Conservation (phyloP, 148 eudicot species). For the Rhododendron griersonianum region DNA sequence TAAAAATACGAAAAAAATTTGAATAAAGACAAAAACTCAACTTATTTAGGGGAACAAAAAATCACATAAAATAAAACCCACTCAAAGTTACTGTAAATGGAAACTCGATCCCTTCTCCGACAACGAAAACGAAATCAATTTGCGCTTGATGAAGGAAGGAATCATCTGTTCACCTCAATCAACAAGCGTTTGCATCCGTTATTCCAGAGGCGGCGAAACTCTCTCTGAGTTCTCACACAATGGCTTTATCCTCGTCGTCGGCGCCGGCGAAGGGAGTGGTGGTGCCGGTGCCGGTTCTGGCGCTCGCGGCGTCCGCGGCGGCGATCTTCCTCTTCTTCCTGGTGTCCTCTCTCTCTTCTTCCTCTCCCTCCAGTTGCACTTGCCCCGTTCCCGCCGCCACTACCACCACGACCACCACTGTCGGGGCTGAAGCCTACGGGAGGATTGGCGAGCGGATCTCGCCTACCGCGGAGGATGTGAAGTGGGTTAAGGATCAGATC, state of each 20-base stretch:
- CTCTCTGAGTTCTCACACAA: conserved; percentile 5
- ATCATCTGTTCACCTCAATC: no score
- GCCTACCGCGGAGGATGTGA: conserved; percentile 54
- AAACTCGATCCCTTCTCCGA: no score
- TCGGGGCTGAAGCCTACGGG: background rate
- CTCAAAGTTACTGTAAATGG: no score
- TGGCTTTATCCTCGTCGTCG: conserved; percentile 23
- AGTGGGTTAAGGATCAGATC: conserved; percentile 74
- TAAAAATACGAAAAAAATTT: no score
- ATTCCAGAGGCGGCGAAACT: background rate
- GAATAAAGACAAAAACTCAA: no score
- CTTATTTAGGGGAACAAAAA: no score
- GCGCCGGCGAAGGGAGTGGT: conserved; percentile 47
- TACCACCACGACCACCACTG: background rate
- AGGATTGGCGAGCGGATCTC: conserved; percentile 30
- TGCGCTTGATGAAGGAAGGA: no score
- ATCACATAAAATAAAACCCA: no score
- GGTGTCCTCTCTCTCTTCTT: conserved; percentile 51
- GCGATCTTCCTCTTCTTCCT: conserved; percentile 66
- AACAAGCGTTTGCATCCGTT: background rate
- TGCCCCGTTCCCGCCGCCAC: conserved; percentile 22
- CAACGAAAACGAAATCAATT: no score
- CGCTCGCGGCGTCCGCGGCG: conserved; percentile 40
- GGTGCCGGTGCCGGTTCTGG: conserved; percentile 54
- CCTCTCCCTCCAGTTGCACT: conserved; percentile 25